Percentiles rank a stretch among this genome's conserved stretches.
phyloP scores from a whole-genome alignment of 2,329 filamentous ascomycete species.

The Mycocentrospora acerina region DNA sequence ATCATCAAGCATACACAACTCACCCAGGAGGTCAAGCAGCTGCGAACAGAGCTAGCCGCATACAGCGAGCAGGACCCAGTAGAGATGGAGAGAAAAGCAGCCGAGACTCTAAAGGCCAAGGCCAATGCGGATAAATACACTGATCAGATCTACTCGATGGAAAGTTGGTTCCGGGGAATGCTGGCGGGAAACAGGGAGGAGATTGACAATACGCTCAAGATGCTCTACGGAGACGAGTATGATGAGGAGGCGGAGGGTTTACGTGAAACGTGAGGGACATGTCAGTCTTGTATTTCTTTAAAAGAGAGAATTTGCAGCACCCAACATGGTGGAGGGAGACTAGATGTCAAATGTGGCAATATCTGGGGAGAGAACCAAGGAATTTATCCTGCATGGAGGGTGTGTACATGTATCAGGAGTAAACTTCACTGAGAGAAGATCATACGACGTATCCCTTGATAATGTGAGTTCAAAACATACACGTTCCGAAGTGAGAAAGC shows the following conservation, averaged over 20 bases:
- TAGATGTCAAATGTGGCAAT: too few species aligned
- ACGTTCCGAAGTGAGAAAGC: too few species aligned
- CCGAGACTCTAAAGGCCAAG: constrained; percentile 30
- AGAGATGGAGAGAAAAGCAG: constrained; percentile 46
- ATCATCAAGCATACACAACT: constrained; percentile 39
- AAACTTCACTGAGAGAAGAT: too few species aligned
- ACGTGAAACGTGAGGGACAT: constrained; percentile 42
- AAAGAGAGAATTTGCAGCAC: too few species aligned
- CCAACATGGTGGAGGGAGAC: too few species aligned
- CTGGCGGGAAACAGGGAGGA: constrained; percentile 45
- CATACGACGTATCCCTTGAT: too few species aligned
- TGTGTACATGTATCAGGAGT: too few species aligned
- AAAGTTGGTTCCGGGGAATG: constrained; percentile 45
- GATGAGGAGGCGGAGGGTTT: constrained; percentile 56
- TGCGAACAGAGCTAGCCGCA: constrained; percentile 45
- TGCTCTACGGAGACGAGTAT: constrained; percentile 57
- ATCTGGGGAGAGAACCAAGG: too few species aligned
- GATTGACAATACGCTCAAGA: constrained; percentile 46
- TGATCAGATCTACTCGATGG: constrained; percentile 50
- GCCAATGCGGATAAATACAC: constrained; percentile 42
- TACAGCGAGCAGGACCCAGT: constrained; percentile 51
- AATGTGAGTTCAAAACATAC: too few species aligned
- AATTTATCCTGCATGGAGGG: too few species aligned
- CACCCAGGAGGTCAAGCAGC: constrained; percentile 37
- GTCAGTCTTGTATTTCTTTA: too few species aligned